Conservation (phyloP, 2,329 filamentous ascomycete species). For the Cladophialophora exuberans region DNA sequence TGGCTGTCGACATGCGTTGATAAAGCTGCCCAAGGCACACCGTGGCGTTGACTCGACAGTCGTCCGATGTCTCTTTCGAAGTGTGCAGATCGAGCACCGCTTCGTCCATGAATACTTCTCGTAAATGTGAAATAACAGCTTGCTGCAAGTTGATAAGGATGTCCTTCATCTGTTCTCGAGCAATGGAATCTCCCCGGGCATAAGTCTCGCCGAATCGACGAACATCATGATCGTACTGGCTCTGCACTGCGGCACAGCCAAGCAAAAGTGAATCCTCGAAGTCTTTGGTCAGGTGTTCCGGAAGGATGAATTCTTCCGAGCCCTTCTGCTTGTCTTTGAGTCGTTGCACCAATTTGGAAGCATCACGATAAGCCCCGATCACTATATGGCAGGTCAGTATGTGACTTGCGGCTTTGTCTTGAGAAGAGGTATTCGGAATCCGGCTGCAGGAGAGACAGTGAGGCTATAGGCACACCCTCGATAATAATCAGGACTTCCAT, state of each 20-base stretch:
- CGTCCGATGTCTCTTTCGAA: conserved; percentile 41
- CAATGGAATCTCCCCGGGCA: conserved; percentile 40
- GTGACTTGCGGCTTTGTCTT: background rate
- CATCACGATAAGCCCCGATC: conserved; percentile 38
- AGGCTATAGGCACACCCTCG: background rate
- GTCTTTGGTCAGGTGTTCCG: conserved; percentile 32
- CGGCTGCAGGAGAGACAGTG: background rate
- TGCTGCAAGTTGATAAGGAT: conserved; percentile 43
- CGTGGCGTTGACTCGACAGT: conserved; percentile 38
- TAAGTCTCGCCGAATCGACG: conserved; percentile 40
- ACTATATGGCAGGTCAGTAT: conserved; percentile 29
- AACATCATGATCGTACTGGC: conserved; percentile 40
- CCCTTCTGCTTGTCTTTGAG: conserved; percentile 34
- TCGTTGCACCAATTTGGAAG: conserved; percentile 34
- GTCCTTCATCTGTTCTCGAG: conserved; percentile 43
- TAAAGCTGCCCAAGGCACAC: conserved; percentile 41
- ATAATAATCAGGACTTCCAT: background rate
- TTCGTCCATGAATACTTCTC: conserved; percentile 37
- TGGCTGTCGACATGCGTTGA: conserved; percentile 36
- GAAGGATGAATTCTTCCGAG: conserved; percentile 23
- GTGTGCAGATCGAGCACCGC: conserved; percentile 36
- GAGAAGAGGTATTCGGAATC: background rate
- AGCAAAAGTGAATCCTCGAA: conserved; percentile 41
- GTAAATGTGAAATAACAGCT: conserved; percentile 41
- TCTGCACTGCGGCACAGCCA: conserved; percentile 38